Conservation (phyloP, 2,329 filamentous ascomycete species). For the Trichoderma lentiforme region DNA sequence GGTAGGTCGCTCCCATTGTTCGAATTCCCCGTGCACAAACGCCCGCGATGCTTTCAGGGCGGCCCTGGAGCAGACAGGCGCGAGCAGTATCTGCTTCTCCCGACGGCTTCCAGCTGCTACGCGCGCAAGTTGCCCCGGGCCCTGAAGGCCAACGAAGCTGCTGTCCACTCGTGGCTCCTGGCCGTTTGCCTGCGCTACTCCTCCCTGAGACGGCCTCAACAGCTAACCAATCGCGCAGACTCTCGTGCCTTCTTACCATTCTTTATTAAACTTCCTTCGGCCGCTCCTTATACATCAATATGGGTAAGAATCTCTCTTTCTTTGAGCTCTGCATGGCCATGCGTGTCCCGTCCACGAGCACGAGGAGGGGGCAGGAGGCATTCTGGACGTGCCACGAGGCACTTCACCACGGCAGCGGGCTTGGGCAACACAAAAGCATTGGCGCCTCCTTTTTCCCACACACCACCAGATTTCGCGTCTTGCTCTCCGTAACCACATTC, state of each 20-base stretch:
- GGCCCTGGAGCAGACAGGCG: neutral
- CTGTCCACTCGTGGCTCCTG: constrained; percentile 17
- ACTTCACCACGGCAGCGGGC: neutral
- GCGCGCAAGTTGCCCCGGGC: neutral
- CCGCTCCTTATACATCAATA: constrained; percentile 40
- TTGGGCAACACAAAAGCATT: neutral
- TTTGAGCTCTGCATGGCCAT: constrained; percentile 20
- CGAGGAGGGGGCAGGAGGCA: constrained; percentile 6
- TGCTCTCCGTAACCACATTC: constrained; percentile 35
- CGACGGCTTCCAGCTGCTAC: neutral
- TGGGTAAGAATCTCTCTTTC: constrained; percentile 41
- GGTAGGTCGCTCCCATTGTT: constrained; percentile 13
- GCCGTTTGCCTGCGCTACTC: neutral
- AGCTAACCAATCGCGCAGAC: constrained; percentile 26
- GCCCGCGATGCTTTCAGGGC: neutral
- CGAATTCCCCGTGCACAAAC: neutral
- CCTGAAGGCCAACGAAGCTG: neutral
- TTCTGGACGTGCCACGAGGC: constrained; percentile 24
- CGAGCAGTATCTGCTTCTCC: neutral
- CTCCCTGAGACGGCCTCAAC: neutral
- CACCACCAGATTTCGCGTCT: constrained; percentile 23
- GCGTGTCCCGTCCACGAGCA: constrained; percentile 23
- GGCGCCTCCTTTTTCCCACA: constrained; percentile 20
- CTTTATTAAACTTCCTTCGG: constrained; percentile 29
- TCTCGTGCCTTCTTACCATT: constrained; percentile 30